Base-by-base conservation (phyloP, 371 early-diverging fungal genomes). In the Batrachochytrium dendrobatidis region DNA sequence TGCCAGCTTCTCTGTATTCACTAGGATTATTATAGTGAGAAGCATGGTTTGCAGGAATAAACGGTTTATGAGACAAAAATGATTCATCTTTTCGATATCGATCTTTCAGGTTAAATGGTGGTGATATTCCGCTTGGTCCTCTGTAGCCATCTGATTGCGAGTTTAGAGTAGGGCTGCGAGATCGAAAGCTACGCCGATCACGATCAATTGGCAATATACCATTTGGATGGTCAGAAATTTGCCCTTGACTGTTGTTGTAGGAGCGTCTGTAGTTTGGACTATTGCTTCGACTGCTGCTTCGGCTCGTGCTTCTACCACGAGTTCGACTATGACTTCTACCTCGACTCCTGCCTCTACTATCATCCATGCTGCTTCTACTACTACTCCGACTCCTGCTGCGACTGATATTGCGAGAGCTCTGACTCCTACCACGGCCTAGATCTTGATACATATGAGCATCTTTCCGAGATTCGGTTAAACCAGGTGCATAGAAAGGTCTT, bases 211-310 rank as follows among this genome's bases (percentile, higher is more conserved):
- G n/a, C n/a, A n/a, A n/a, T n/a, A n/a, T 58, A 33, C 32, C 26
- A n/a, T 18, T 12, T 39, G 49, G 33, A 29, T 32, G 22, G 15
- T 24, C 45, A 49, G 28, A 55, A 34, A 59, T 72, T 45, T 46
- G 68, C 58, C 58, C 67, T 74, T 58, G 72, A 29, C 65, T 55
- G 24, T 69, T 68, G 34, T 74, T 74, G 73, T 56, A 70, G 31
- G 63, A 55, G 24, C 68, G 67, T 30, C 78, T 74, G 7, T 69
- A 67, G 43, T 74, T 80, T 44, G 30, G 61, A 53, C 53, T 55
- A 1, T 62, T 31, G 39, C 60, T 61, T 35, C 44, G 22, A 29
- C 44, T 46, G 29, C 58, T 62, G 30, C 60, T 59, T 25, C 35
- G 62, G 34, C 60, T 62, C 6, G 43, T 25, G 26, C 62, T 63